Evolutionary conservation across 495 filamentous ascomycete species (phyloP).

Genomic region (Neurospora hispaniola): DNA sequence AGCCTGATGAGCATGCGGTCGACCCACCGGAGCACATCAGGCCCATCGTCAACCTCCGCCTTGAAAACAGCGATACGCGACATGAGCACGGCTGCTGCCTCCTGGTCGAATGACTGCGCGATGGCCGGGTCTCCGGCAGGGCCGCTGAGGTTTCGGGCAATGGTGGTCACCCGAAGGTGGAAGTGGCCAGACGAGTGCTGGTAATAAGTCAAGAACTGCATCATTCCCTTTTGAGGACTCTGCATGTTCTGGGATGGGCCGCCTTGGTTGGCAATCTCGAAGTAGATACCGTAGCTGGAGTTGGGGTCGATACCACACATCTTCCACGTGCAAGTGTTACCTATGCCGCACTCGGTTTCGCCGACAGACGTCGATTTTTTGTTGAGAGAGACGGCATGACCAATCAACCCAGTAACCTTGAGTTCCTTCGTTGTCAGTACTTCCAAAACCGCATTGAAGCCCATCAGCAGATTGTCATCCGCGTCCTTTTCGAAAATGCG

Average conservation of each 20-base stretch:
- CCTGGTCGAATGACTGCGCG: slow-evolving; percentile 96
- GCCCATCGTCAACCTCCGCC: slow-evolving; percentile 96
- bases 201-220: slow-evolving; percentile 99
- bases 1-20: slow-evolving; percentile 97
- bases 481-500: slow-evolving; percentile 95
- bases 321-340: slow-evolving; percentile 99
- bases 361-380: slow-evolving; percentile 97
- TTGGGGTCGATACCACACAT: slow-evolving; percentile 97
- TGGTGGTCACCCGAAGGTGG: slow-evolving; percentile 90
- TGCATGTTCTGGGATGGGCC: slow-evolving; percentile 79
- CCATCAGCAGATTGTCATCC: slow-evolving; percentile 92
- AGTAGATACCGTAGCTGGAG: slow-evolving; percentile 92
- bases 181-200: slow-evolving; percentile 95
- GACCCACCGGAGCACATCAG: slow-evolving; percentile 98
- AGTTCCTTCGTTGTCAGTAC: slow-evolving; percentile 96
- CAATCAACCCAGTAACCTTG: slow-evolving; percentile 97
- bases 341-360: slow-evolving; percentile 96
- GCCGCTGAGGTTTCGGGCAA: slow-evolving; percentile 82
- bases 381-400: slow-evolving; percentile 90
- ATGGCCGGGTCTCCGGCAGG: slow-evolving; percentile 95
- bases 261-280: slow-evolving; percentile 92
- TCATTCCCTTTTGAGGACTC: slow-evolving; percentile 84
- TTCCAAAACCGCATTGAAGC: slow-evolving; percentile 94
- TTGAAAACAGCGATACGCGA: slow-evolving; percentile 97
- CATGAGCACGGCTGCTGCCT: slow-evolving; percentile 97